Conservation (phyloP, 73 alveolate genomes). For the Urostyla sp. region DNA sequence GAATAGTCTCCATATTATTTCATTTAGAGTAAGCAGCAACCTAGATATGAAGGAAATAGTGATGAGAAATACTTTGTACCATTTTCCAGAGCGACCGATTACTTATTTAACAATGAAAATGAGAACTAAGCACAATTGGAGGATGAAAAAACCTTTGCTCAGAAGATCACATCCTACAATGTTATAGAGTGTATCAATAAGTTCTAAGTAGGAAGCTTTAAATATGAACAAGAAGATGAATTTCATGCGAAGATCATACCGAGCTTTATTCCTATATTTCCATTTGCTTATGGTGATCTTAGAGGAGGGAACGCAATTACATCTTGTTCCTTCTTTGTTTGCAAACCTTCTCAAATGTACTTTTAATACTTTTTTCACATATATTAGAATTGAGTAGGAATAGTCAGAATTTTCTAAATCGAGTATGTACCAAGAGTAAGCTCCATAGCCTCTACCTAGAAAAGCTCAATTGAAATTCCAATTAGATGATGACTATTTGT, state of each 20-base stretch:
- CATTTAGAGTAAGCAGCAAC: no score
- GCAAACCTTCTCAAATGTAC: slow-evolving; percentile 23
- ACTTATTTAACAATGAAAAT: not conserved
- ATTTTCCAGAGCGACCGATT: no score
- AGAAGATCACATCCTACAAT: slow-evolving; percentile 5
- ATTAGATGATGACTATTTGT: slow-evolving; percentile 28
- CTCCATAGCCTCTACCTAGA: not conserved
- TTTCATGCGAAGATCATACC: not conserved
- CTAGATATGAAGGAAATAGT: no score
- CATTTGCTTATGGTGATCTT: slow-evolving; percentile 37
- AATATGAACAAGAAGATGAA: not conserved
- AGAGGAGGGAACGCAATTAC: not conserved
- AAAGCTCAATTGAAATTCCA: slow-evolving; percentile 10
- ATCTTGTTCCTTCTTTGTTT: slow-evolving; percentile 9
- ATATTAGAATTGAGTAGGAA: not conserved
- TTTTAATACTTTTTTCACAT: not conserved
- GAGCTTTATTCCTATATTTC: slow-evolving; percentile 48
- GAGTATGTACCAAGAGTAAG: not conserved
- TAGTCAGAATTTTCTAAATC: not conserved
- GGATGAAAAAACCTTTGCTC: not conserved
- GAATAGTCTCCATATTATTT: no score
- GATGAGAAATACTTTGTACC: no score
- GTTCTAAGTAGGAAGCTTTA: slow-evolving; percentile 24
- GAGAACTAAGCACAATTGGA: not conserved
- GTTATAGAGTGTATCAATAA: not conserved